Evolutionary conservation across 2,329 filamentous ascomycete species (phyloP).

Genomic region (Aureobasidium melanogenum): DNA sequence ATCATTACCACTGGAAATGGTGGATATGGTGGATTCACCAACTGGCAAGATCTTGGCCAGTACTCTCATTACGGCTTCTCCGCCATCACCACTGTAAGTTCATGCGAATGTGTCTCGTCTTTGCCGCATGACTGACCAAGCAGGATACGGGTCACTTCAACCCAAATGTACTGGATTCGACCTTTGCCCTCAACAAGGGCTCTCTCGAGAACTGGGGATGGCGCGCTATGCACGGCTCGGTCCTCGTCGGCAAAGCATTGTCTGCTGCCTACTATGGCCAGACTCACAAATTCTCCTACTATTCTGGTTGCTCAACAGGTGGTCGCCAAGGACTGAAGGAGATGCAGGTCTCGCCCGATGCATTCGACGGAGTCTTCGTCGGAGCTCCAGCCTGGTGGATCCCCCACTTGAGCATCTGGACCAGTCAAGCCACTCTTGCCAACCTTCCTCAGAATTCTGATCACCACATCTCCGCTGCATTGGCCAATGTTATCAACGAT

Average conservation of each 20-base stretch:
- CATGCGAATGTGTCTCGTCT: conserved; percentile 1
- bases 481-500: conserved; percentile 37
- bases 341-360: conserved; percentile 44
- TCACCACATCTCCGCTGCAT: conserved; percentile 34
- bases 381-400: conserved; percentile 46
- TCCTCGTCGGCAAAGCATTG: conserved; percentile 40
- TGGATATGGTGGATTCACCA: conserved; percentile 39
- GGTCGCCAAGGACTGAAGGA: conserved; percentile 50
- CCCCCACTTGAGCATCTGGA: conserved; percentile 37
- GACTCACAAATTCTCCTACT: conserved; percentile 42
- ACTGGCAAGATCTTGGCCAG: conserved; percentile 39
- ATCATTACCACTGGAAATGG: conserved; percentile 34
- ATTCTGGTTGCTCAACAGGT: conserved; percentile 50
- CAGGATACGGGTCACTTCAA: conserved; percentile 38
- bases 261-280: conserved; percentile 41
- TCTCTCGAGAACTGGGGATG: conserved; percentile 31
- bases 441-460: conserved; percentile 39
- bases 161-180: conserved; percentile 25
- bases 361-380: conserved; percentile 50
- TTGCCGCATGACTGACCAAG: conserved; percentile 35
- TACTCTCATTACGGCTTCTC: not conserved
- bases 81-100: not conserved
- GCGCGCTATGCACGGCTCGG: conserved; percentile 41
- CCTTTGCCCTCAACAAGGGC: conserved; percentile 31
- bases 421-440: conserved; percentile 36